Evolutionary conservation across 208 protist genomes (phyloP).

Genomic region (Acanthamoeba divionensis): DNA sequence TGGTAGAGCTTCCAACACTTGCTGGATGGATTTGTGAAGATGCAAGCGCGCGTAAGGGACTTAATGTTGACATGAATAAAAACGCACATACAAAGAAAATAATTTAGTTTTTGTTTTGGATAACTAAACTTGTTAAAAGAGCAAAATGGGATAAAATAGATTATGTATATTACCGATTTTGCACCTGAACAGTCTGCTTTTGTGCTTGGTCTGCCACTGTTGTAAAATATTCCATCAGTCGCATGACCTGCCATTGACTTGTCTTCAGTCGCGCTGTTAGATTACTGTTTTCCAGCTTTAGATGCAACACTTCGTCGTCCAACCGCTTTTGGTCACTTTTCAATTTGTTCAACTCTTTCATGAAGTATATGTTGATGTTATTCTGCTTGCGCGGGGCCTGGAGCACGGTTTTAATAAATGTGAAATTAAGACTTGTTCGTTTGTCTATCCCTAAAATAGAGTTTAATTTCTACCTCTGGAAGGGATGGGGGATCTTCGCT

Average conservation of each 20-base stretch:
- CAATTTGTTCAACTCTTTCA: constrained; percentile 50
- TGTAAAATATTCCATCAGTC: constrained; percentile 43
- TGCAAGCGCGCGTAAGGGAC: neutral
- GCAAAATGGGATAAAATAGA: too few species aligned
- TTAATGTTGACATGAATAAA: neutral
- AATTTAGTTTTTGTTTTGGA: neutral
- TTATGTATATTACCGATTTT: too few species aligned
- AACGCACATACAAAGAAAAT: neutral
- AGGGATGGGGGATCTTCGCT: too few species aligned
- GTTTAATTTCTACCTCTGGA: too few species aligned
- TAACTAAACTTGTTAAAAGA: too few species aligned
- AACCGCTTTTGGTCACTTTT: constrained; percentile 42
- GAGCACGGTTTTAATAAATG: too few species aligned
- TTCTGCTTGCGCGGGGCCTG: constrained; percentile 21
- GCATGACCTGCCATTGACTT: constrained; percentile 52
- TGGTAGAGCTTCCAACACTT: neutral
- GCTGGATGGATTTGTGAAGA: neutral
- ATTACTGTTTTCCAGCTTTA: constrained; percentile 54
- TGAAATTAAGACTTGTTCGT: too few species aligned
- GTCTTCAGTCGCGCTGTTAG: neutral
- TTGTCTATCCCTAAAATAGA: too few species aligned
- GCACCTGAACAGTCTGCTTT: too few species aligned
- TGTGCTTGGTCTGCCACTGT: neutral
- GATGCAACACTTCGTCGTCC: constrained; percentile 46
- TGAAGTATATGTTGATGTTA: constrained; percentile 49